phyloP scores from a whole-genome alignment of 768 basidiomycete species.

The Phanerochaete carnosa region DNA sequence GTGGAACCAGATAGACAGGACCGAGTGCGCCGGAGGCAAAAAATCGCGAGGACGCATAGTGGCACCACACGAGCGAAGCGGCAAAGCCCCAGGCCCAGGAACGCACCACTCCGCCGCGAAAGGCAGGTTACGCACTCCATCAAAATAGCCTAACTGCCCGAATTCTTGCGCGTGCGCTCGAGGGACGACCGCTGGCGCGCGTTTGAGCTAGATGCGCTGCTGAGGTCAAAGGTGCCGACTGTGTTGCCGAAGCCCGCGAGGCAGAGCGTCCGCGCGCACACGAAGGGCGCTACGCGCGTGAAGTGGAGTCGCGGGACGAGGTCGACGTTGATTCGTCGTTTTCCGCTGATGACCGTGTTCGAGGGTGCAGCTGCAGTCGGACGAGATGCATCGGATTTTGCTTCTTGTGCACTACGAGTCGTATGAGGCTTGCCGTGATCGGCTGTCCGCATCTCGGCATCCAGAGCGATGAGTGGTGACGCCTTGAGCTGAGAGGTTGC shows the following conservation, averaged over 20 bases:
- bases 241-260: slow-evolving; percentile 82
- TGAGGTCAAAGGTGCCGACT: slow-evolving; percentile 50
- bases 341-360: not conserved
- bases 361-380: not conserved
- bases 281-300: slow-evolving; percentile 67
- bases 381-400: not conserved
- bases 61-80: too few relatives aligned
- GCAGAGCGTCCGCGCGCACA: slow-evolving; percentile 45
- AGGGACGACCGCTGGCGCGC: slow-evolving; percentile 5
- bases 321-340: slow-evolving; percentile 1
- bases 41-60: too few relatives aligned
- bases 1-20: too few relatives aligned
- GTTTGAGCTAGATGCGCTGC: not conserved
- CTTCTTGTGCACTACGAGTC: not conserved
- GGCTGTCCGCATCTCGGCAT: slow-evolving; percentile 17
- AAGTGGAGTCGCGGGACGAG: slow-evolving; percentile 65
- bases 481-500: slow-evolving; percentile 43
- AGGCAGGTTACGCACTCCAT: too few relatives aligned
- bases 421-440: not conserved
- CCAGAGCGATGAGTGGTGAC: slow-evolving; percentile 49
- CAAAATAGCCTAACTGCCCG: not conserved
- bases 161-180: not conserved
- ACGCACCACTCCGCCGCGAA: too few relatives aligned
- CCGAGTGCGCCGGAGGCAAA: too few relatives aligned
- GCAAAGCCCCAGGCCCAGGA: not conserved